Evolutionary conservation across 495 filamentous ascomycete genomes (phyloP), one percentile per base, ranked within the genome.

Genomic region (Glarea lozoyensis): DNA sequence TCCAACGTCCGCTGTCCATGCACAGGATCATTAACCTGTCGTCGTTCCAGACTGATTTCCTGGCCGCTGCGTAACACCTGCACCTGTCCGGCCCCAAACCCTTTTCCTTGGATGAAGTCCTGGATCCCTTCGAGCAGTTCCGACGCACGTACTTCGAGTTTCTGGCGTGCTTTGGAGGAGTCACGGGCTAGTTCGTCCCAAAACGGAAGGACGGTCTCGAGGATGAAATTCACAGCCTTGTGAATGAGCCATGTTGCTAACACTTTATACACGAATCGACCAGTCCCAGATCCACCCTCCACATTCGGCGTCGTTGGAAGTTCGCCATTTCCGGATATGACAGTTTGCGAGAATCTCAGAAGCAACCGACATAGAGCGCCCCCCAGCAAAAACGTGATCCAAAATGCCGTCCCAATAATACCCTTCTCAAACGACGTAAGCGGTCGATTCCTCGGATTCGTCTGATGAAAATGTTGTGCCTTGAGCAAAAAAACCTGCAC

Each of bases 1-100:
- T 37, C 25, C 13, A 52, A 22, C 4, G 12, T 50, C n/a, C 48
- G 15, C 17, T 32, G 20, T 2, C 42, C 42, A 17, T 37, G 20
- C 9, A 27, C 13, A 0, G 38, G 37, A 23, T 41, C 7, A 3
- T 41, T 31, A 1, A 11, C 17, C 12, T 46, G 42, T 6, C 13
- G n/a, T 24, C 48, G 36, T 22, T 37, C 20, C 15, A 50, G 42
- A 13, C 18, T 13, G 18, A 46, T 21, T 29, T 29, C 25, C 7
- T 29, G 7, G 7, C 7, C n/a, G 17, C 17, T 37, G 35, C 22
- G 19, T 21, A n/a, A 9, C 15, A 6, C 10, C n/a, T n/a, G n/a
- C n/a, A n/a, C n/a, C n/a, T n/a, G n/a, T n/a, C n/a, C n/a, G 7
- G 16, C 16, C 17, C 17, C 17, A 6, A 37, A 5, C 10, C 10